Conservation (phyloP, 257 asterid species). For the Leonotis leonurus region DNA sequence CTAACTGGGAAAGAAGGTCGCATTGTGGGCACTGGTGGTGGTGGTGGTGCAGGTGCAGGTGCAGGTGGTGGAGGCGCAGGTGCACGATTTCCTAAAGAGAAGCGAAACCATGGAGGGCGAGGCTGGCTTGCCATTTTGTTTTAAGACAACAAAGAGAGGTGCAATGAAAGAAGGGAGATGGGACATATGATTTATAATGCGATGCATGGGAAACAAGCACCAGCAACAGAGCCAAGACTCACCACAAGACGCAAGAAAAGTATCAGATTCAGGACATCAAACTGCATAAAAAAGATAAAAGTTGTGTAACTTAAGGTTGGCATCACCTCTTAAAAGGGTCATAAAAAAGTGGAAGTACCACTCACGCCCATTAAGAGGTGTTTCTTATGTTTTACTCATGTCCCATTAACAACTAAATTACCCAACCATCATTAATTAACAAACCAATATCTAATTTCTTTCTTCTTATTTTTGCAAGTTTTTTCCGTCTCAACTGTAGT, state of each 20-base stretch:
- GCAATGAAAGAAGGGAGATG: background rate
- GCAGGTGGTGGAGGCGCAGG: constrained; percentile 8
- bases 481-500: background rate
- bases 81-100: constrained; percentile 11
- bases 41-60: background rate
- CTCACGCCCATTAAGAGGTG: background rate
- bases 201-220: background rate
- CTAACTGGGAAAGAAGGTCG: constrained; percentile 25
- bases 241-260: constrained; percentile 10
- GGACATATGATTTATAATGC: background rate
- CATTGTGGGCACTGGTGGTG: background rate
- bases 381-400: background rate
- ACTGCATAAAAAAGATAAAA: background rate
- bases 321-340: constrained; percentile 18
- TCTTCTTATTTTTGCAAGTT: no score
- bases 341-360: background rate
- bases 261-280: constrained; percentile 25
- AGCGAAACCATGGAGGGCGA: constrained; percentile 42
- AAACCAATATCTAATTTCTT: no score
- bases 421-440: background rate
- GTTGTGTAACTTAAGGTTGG: constrained; percentile 20
- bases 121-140: constrained; percentile 25
- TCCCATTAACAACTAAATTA: background rate
- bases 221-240: background rate
- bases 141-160: background rate